Percentiles rank a stretch among this genome's conserved stretches.
Conservation (phyloP, 345 rosid genomes). For the Salix udensis region DNA sequence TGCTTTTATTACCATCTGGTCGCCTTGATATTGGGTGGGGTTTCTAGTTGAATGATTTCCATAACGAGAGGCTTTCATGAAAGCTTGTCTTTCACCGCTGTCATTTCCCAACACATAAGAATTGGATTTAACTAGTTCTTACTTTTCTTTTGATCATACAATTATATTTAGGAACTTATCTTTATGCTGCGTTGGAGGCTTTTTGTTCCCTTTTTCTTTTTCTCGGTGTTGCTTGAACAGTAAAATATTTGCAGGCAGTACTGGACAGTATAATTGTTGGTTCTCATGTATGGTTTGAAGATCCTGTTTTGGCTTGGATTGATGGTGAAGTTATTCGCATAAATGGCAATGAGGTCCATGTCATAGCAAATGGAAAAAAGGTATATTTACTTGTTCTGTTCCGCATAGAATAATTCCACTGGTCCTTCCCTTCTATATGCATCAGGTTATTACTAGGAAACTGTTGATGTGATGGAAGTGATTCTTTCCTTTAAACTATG, state of each 20-base stretch:
- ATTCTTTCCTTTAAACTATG: no score
- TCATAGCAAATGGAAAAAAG: conserved; percentile 49
- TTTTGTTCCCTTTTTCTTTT: not conserved
- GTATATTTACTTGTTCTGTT: conserved; percentile 20
- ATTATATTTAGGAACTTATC: not conserved
- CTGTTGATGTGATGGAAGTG: no score
- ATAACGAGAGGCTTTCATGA: not conserved
- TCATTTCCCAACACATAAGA: not conserved
- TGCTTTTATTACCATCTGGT: not conserved
- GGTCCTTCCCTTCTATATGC: not conserved
- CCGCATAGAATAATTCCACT: not conserved
- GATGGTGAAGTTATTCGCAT: conserved; percentile 63
- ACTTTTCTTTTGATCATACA: not conserved
- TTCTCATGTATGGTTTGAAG: conserved; percentile 86
- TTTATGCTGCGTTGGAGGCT: not conserved
- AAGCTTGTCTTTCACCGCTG: not conserved
- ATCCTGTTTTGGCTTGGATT: conserved; percentile 67
- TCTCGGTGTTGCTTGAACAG: conserved; percentile 11
- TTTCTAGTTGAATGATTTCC: not conserved
- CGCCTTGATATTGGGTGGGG: no score
- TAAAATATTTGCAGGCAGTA: conserved; percentile 50
- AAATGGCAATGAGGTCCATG: conserved; percentile 45
- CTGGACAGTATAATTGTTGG: conserved; percentile 64
- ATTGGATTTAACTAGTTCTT: not conserved
- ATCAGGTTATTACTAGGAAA: not conserved